Conservation (phyloP, 2,329 filamentous ascomycete genomes). For the Nothopassalora personata region DNA sequence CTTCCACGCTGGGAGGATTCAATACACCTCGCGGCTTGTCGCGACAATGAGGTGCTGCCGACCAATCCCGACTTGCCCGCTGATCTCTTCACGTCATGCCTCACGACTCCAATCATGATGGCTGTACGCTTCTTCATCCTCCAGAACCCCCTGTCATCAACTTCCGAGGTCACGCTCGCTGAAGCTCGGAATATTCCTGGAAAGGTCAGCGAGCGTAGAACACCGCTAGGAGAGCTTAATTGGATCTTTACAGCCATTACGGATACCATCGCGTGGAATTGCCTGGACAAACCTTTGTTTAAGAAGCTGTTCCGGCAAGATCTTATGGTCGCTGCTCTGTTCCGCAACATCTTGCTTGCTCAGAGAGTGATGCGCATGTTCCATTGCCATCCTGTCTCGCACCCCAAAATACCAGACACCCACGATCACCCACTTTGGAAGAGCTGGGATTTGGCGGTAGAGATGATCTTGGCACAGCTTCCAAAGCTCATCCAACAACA, state of each 20-base stretch:
- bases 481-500: constrained; percentile 75
- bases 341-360: constrained; percentile 89
- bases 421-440: constrained; percentile 94
- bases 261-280: constrained; percentile 98
- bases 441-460: constrained; percentile 95
- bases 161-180: constrained; percentile 62
- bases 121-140: constrained; percentile 93
- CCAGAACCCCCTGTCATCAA: constrained; percentile 68
- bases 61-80: constrained; percentile 91
- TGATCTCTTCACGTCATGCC: constrained; percentile 90
- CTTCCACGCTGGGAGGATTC: constrained; percentile 69
- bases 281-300: constrained; percentile 80
- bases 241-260: constrained; percentile 99
- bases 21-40: constrained; percentile 89
- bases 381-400: constrained; percentile 90
- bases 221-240: constrained; percentile 90
- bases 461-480: constrained; percentile 87
- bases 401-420: constrained; percentile 85
- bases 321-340: constrained; percentile 96
- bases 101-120: constrained; percentile 97
- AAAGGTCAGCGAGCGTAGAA: constrained; percentile 84
- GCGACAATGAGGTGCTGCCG: constrained; percentile 83
- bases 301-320: constrained; percentile 97
- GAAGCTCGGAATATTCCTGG: constrained; percentile 86
- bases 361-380: constrained; percentile 96